Evolutionary conservation across 2,329 filamentous ascomycete species (phyloP).

Genomic region (Fulvia fulva): DNA sequence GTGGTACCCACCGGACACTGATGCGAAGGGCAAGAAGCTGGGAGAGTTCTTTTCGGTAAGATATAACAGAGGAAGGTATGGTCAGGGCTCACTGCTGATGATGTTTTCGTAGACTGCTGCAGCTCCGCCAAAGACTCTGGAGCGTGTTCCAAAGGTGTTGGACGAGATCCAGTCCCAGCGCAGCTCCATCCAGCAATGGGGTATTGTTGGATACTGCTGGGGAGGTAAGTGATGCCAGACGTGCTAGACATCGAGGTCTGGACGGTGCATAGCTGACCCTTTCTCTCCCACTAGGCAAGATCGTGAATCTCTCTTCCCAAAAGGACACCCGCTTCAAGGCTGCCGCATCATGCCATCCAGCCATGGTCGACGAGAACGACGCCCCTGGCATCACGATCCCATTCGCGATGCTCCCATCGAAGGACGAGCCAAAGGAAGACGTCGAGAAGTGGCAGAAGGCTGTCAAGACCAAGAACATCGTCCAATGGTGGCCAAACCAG

Average conservation of each 20-base stretch:
- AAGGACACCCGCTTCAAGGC: constrained; percentile 54
- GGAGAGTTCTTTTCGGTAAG: constrained; percentile 52
- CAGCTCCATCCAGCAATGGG: constrained; percentile 52
- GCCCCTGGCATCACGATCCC: constrained; percentile 55
- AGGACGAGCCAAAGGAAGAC: constrained; percentile 54
- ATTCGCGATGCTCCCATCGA: constrained; percentile 54
- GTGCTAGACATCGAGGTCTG: no score
- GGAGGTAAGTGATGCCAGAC: constrained; percentile 29
- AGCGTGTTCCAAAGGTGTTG: constrained; percentile 53
- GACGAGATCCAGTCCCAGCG: constrained; percentile 50
- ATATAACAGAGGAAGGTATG: neutral
- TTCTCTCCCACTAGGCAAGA: constrained; percentile 41
- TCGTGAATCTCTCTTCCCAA: constrained; percentile 52
- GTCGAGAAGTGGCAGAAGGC: constrained; percentile 47
- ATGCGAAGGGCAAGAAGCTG: constrained; percentile 58
- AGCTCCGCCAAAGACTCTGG: constrained; percentile 55
- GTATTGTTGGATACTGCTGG: constrained; percentile 60
- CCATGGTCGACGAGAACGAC: constrained; percentile 58
- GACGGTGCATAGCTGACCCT: neutral
- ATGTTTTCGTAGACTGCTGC: constrained; percentile 41
- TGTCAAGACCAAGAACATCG: constrained; percentile 45
- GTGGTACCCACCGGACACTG: constrained; percentile 46
- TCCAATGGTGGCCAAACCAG: constrained; percentile 49
- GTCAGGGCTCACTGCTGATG: constrained; percentile 2
- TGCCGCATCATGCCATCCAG: constrained; percentile 55